Percentiles rank a stretch among this genome's conserved stretches.
These are phyloP conservation scores for Aspergillus asperescens DNA, from an alignment of 495 filamentous ascomycete genomes.

Conservation along the genomic window DNA sequence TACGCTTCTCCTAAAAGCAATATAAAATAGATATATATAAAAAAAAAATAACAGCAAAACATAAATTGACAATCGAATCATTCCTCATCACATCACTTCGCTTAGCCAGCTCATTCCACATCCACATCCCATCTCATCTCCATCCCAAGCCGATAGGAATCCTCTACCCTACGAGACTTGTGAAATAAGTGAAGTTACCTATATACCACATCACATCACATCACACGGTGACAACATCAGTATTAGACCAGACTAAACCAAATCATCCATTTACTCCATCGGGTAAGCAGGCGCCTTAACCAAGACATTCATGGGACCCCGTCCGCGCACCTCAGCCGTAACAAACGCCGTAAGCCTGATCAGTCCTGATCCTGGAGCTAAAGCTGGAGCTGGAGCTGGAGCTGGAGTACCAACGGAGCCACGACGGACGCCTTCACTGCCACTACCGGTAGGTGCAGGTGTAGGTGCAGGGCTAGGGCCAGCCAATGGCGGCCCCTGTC, in stretches of 20 bases:
- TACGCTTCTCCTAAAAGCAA: no score
- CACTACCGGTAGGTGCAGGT: slow-evolving; percentile 4
- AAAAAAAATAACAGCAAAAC: no score
- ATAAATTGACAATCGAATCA: background rate
- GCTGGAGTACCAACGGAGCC: background rate
- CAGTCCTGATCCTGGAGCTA: slow-evolving; percentile 19
- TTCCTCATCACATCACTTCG: background rate
- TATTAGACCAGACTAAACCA: background rate
- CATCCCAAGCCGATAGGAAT: no score
- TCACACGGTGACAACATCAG: background rate
- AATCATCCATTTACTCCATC: slow-evolving; percentile 30
- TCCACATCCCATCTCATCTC: no score
- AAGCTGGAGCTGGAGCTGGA: background rate
- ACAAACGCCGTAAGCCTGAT: slow-evolving; percentile 84
- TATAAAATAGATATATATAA: no score
- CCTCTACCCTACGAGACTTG: no score
- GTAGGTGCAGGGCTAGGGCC: slow-evolving; percentile 15
- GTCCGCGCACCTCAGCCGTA: slow-evolving; percentile 70
- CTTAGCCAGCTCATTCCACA: no score
- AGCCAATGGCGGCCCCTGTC: slow-evolving; percentile 11
- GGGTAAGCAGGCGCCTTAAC: slow-evolving; percentile 89
- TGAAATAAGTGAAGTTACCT: background rate
- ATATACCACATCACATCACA: background rate
- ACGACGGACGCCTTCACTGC: slow-evolving; percentile 11
- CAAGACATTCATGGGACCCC: slow-evolving; percentile 62